A percentile compares a stretch with the other conserved stretches of the same genome.
Evolutionary conservation across 2,329 filamentous ascomycete genomes (phyloP).

Genomic region (Polytolypa hystricis): DNA sequence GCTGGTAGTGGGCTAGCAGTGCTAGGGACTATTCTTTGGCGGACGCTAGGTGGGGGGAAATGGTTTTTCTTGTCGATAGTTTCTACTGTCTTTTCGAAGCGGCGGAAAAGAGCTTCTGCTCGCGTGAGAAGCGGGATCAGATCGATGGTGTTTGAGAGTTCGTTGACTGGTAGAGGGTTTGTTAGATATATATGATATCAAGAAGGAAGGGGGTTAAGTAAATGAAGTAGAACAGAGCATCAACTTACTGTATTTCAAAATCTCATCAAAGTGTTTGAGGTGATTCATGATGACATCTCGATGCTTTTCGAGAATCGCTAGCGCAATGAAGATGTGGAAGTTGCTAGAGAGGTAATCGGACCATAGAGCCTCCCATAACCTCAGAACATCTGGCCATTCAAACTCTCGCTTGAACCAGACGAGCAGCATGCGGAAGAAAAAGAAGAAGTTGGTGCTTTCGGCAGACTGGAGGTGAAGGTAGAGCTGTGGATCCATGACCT

Average conservation of each 20-base stretch:
- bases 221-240: neutral
- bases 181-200: slow-evolving; percentile 8
- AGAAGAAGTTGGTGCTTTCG: slow-evolving; percentile 98
- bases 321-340: slow-evolving; percentile 88
- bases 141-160: slow-evolving; percentile 87
- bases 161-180: slow-evolving; percentile 58
- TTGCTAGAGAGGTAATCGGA: slow-evolving; percentile 81
- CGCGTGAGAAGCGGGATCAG: slow-evolving; percentile 74
- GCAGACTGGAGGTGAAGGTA: slow-evolving; percentile 81
- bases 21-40: slow-evolving; percentile 7
- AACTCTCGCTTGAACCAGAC: slow-evolving; percentile 99
- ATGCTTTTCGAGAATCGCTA: slow-evolving; percentile 92
- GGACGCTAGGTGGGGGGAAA: slow-evolving; percentile 52
- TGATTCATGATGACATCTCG: slow-evolving; percentile 94
- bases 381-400: slow-evolving; percentile 71
- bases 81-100: slow-evolving; percentile 80
- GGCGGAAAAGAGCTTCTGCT: slow-evolving; percentile 77
- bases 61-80: slow-evolving; percentile 84
- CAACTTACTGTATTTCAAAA: slow-evolving; percentile 79
- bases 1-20: too few relatives aligned
- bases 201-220: neutral
- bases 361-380: slow-evolving; percentile 89
- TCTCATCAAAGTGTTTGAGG: slow-evolving; percentile 87
- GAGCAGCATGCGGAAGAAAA: slow-evolving; percentile 97
- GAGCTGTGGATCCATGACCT: slow-evolving; percentile 90